A percentile compares a stretch with the other conserved stretches of the same genome.
Conservation (phyloP, 768 basidiomycete species). For the Boletellus ananas region DNA sequence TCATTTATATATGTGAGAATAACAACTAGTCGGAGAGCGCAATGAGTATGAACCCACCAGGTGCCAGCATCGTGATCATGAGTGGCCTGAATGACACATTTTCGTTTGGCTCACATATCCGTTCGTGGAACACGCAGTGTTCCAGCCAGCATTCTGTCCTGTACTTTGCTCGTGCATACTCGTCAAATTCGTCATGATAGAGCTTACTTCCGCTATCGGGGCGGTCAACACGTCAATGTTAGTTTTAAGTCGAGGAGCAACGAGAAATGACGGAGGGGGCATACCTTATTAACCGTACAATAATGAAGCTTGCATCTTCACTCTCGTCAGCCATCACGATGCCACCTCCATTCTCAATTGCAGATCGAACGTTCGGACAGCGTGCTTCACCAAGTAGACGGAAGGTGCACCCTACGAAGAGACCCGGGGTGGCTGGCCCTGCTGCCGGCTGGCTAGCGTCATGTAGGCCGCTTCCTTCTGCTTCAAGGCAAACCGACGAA, state of each 20-base stretch:
- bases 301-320: constrained; percentile 55
- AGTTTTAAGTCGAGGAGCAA: neutral
- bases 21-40: neutral
- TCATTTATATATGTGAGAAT: neutral
- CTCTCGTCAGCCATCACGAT: constrained; percentile 43
- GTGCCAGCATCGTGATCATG: constrained; percentile 51
- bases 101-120: constrained; percentile 62
- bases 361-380: constrained; percentile 49
- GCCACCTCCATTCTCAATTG: constrained; percentile 59
- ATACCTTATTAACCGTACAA: constrained; percentile 75
- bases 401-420: constrained; percentile 59
- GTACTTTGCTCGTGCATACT: constrained; percentile 47
- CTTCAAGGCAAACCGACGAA: constrained; percentile 11
- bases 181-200: constrained; percentile 55
- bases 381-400: constrained; percentile 67
- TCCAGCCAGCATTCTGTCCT: constrained; percentile 96
- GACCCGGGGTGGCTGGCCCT: constrained; percentile 7
- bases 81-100: constrained; percentile 73
- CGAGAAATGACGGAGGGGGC: neutral
- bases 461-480: constrained; percentile 14
- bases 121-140: constrained; percentile 71
- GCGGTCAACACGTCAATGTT: neutral
- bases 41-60: constrained; percentile 37
- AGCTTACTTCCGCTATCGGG: constrained; percentile 62
- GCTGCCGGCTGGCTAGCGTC: neutral